Base-by-base conservation (phyloP, 140 eudicot species). In the Stevia rebaudiana region DNA sequence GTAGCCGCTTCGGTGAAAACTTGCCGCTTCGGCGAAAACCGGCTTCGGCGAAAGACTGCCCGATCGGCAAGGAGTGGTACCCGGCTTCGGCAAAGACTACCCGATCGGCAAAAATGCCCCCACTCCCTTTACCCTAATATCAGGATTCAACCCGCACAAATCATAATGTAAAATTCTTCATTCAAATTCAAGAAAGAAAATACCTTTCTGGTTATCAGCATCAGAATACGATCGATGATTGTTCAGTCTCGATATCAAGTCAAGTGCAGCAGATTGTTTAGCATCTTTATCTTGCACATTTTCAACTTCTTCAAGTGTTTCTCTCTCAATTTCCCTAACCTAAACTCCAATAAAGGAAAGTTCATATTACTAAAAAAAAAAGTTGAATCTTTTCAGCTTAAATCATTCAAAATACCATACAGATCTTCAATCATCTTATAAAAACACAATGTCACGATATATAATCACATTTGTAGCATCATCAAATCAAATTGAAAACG, bases 281-380 rank as follows among this genome's bases (percentile, higher is more conserved):
- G 76, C 76, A 67, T 82, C 97, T 78, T 76, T 84, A 39, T 84
- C 94, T 79, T 80, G 84, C 65, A 53, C 73, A 3, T 76, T 40
- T 64, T 82, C 88, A 46, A 85, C 68, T 70, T 87, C 86, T 19
- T 71, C 84, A 67, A 25, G 35, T 5, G 74, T 78, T 67, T 90
- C 95, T 59, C 62, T 74, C 76, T 86, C 80, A 72, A 90, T 84
- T 75, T 90, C 97, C 79, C 82, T 90, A 43, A 90, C 88, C 97
- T 90, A 55, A 19, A 46, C 39, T 43, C 71, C 70, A 66, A 48
- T 28, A 6, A 57, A 56, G 25, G 35, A 56, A 37, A 37, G 43
- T 31, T 64, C 47, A 30, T 0, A 36, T 22, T 18, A 19, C 19
- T 8, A 5, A 63, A 53, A 24, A 2, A 15, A 16, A n/a, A 16